A percentile compares a stretch with the other conserved stretches of the same genome.
Evolutionary conservation across 139 green algal genomes (phyloP).

Genomic region (Chlamydomonas sp.): DNA sequence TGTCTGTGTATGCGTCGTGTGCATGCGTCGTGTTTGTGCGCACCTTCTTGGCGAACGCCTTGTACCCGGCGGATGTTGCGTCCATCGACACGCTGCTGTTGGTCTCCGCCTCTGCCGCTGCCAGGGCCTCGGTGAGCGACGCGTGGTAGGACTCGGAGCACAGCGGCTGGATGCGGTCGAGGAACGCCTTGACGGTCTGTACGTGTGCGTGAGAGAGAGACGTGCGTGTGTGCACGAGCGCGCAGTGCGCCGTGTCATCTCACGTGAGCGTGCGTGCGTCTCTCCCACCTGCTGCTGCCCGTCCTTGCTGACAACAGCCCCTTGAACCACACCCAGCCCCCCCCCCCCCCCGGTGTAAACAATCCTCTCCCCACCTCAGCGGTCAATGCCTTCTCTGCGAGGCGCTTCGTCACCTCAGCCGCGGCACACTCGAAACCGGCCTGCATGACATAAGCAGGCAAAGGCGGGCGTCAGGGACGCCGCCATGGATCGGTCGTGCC

Average conservation of each 20-base stretch:
- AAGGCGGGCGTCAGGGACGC: no score
- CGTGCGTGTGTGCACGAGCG: no score
- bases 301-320: no score
- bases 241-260: no score
- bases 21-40: not conserved
- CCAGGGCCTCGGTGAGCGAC: conserved; percentile 37
- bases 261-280: no score
- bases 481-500: no score
- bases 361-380: no score
- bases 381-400: conserved; percentile 20
- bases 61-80: conserved; percentile 36
- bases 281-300: no score
- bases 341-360: no score
- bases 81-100: conserved; percentile 30
- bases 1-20: not conserved
- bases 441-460: conserved; percentile 14
- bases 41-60: conserved; percentile 50
- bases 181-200: conserved; percentile 42
- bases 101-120: conserved; percentile 35
- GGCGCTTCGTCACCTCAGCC: conserved; percentile 36
- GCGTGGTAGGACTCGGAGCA: conserved; percentile 33
- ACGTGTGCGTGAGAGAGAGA: no score
- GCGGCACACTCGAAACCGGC: conserved; percentile 40
- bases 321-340: no score
- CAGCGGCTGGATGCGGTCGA: conserved; percentile 25